Conservation (phyloP, 768 basidiomycete species). For the Tephrocybe sp. region DNA sequence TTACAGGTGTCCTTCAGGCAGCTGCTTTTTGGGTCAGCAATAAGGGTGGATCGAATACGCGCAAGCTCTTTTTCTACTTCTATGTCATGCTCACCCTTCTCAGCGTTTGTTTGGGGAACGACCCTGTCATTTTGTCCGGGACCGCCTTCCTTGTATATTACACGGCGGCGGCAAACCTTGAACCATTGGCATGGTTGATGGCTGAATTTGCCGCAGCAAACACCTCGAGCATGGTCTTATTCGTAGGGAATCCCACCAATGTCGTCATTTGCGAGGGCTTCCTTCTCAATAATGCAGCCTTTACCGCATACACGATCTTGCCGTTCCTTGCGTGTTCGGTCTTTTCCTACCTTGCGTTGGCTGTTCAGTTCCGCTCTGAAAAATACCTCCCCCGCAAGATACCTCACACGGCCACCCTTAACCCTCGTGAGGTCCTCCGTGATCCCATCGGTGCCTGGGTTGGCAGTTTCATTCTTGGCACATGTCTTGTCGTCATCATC, state of each 20-base stretch:
- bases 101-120: slow-evolving; percentile 84
- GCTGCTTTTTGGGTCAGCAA: slow-evolving; percentile 91
- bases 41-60: slow-evolving; percentile 72
- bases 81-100: slow-evolving; percentile 79
- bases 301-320: slow-evolving; percentile 81
- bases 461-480: slow-evolving; percentile 63
- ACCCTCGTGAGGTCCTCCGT: slow-evolving; percentile 60
- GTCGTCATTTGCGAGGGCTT: slow-evolving; percentile 92
- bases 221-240: slow-evolving; percentile 70
- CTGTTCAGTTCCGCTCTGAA: slow-evolving; percentile 53
- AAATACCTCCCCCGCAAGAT: slow-evolving; percentile 52
- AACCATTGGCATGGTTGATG: slow-evolving; percentile 68
- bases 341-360: slow-evolving; percentile 57
- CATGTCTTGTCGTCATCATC: slow-evolving; percentile 72
- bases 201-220: slow-evolving; percentile 80
- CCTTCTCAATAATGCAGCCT: slow-evolving; percentile 70
- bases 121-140: slow-evolving; percentile 91
- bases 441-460: slow-evolving; percentile 77
- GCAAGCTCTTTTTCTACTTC: slow-evolving; percentile 74
- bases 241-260: slow-evolving; percentile 94
- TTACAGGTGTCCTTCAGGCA: slow-evolving; percentile 83
- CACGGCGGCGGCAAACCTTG: slow-evolving; percentile 59
- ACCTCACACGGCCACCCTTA: slow-evolving; percentile 29
- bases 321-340: slow-evolving; percentile 71
- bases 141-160: slow-evolving; percentile 92